Conservation (phyloP, 2,329 filamentous ascomycete genomes). For the Gyromitra esculenta region DNA sequence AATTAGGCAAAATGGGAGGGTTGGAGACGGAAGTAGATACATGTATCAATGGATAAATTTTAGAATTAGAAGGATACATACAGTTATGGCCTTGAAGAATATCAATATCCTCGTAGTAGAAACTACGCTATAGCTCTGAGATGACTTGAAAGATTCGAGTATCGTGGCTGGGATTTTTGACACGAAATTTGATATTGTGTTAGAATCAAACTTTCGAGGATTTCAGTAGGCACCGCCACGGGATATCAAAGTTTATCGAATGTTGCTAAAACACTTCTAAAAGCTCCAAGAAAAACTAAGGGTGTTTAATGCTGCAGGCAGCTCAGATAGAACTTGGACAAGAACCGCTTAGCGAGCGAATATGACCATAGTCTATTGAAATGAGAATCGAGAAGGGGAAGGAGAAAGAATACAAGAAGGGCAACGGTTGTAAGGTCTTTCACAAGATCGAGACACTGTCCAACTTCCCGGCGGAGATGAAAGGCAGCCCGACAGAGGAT, state of each 20-base stretch:
- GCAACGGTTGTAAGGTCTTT: constrained; percentile 13
- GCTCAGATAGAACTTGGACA: neutral
- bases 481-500: constrained; percentile 24
- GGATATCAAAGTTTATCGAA: constrained; percentile 18
- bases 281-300: neutral
- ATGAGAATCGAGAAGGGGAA: constrained; percentile 9
- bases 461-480: constrained; percentile 25
- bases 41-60: neutral
- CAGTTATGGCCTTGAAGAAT: constrained; percentile 6
- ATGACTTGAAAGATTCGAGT: neutral
- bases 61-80: constrained; percentile 17
- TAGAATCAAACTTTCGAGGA: constrained; percentile 26
- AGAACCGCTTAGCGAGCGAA: constrained; percentile 1
- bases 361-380: constrained; percentile 10
- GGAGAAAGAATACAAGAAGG: neutral
- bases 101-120: neutral
- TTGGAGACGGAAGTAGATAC: neutral
- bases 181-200: constrained; percentile 4
- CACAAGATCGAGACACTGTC: constrained; percentile 24
- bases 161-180: neutral
- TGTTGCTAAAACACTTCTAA: constrained; percentile 7
- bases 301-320: too few relatives aligned
- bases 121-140: constrained; percentile 8
- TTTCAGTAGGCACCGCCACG: constrained; percentile 1
- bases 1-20: neutral